Percentiles rank a stretch among this genome's conserved stretches.
These are phyloP conservation scores for Lagenaria siceraria DNA, from an alignment of 306 rosid species.

Conservation along the genomic window DNA sequence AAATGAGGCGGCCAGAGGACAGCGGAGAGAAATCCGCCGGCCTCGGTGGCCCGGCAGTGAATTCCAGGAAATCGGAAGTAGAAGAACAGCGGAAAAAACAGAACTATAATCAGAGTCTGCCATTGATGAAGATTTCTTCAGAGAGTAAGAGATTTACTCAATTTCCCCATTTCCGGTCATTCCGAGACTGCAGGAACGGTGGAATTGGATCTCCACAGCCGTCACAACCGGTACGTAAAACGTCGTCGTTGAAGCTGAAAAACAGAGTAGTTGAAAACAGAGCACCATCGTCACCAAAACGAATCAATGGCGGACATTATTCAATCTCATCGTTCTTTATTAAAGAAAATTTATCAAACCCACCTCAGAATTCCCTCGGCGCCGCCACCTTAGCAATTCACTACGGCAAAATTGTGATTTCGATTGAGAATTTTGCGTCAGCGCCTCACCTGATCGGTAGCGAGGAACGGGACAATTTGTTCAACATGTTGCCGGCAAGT, in stretches of 20 bases:
- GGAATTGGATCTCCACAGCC: slow-evolving; percentile 22
- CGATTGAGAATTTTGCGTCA: slow-evolving; percentile 47
- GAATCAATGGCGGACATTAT: slow-evolving; percentile 26
- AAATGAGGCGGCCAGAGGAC: slow-evolving; percentile 7
- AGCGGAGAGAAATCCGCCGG: neutral
- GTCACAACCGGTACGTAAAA: slow-evolving; percentile 28
- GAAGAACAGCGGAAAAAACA: slow-evolving; percentile 6
- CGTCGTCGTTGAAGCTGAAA: slow-evolving; percentile 37
- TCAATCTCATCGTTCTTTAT: slow-evolving; percentile 29
- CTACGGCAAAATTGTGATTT: slow-evolving; percentile 53
- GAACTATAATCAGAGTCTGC: slow-evolving; percentile 8
- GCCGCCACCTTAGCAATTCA: slow-evolving; percentile 54
- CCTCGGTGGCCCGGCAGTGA: neutral
- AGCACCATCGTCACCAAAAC: slow-evolving; percentile 13
- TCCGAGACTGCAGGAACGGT: slow-evolving; percentile 31
- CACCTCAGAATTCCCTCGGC: slow-evolving; percentile 52
- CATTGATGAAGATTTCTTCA: slow-evolving; percentile 11
- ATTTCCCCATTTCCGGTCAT: slow-evolving; percentile 16
- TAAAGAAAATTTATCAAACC: slow-evolving; percentile 19
- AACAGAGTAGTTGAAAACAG: neutral
- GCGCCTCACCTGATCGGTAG: slow-evolving; percentile 30
- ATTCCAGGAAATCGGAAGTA: neutral
- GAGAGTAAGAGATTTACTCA: slow-evolving; percentile 12
- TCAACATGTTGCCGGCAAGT: slow-evolving; percentile 43
- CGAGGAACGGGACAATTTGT: slow-evolving; percentile 44